phyloP scores from a whole-genome alignment of 179 eudicot genomes.

The Spinacia oleracea region DNA sequence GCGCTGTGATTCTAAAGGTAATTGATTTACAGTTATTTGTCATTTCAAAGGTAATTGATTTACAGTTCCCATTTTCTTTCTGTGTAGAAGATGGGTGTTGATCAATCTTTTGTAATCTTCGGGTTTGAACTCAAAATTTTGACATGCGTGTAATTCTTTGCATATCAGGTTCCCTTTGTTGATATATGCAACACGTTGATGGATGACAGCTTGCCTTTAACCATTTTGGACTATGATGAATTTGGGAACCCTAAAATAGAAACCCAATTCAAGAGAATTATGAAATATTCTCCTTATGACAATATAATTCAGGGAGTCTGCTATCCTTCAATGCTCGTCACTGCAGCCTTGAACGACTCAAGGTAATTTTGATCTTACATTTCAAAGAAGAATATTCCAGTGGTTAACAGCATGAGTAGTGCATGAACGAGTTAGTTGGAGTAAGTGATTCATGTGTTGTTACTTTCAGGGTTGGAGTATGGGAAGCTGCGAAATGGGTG shows the following conservation, averaged over 20 bases:
- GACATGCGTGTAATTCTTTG: background rate
- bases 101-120: background rate
- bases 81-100: background rate
- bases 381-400: no score
- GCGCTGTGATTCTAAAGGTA: conserved; percentile 87
- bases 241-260: conserved; percentile 79
- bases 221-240: conserved; percentile 89
- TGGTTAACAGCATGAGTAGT: background rate
- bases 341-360: conserved; percentile 83
- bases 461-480: conserved; percentile 78
- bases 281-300: conserved; percentile 84
- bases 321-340: conserved; percentile 84
- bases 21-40: background rate
- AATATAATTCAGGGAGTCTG: conserved; percentile 60
- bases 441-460: background rate
- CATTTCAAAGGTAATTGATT: conserved; percentile 1
- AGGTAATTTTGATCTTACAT: conserved; percentile 46
- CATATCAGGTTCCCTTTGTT: conserved; percentile 81
- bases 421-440: background rate
- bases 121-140: background rate
- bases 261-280: conserved; percentile 52
- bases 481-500: conserved; percentile 99
- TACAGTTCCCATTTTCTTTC: no score
- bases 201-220: conserved; percentile 83
- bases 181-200: conserved; percentile 88